Percentiles rank a stretch among this genome's conserved stretches.
Conservation (phyloP, 2,329 filamentous ascomycete species). For the Arthrobotrys pseudoclavata region DNA sequence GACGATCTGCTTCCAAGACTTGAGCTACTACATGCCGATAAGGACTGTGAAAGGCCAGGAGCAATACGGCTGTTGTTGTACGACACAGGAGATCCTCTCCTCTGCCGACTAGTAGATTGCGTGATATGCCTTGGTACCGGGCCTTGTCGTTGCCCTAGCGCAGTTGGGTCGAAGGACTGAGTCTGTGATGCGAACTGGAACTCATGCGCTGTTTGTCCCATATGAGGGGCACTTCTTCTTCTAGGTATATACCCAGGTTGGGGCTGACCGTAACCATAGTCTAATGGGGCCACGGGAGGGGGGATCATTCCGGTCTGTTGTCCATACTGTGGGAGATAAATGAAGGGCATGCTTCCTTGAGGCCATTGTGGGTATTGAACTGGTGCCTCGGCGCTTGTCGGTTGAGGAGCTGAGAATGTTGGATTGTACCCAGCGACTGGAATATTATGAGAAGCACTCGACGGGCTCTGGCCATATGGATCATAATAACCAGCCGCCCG, state of each 20-base stretch:
- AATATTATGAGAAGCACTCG: constrained; percentile 43
- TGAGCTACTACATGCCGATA: constrained; percentile 34
- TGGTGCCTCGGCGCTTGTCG: constrained; percentile 24
- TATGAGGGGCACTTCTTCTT: constrained; percentile 55
- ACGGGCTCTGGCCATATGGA: constrained; percentile 54
- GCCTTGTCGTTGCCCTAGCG: constrained; percentile 35
- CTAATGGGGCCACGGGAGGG: constrained; percentile 23
- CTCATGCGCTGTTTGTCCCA: constrained; percentile 40
- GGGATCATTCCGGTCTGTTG: constrained; percentile 54
- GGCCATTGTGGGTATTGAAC: constrained; percentile 56
- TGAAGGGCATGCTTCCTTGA: constrained; percentile 55
- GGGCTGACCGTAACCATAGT: constrained; percentile 37
- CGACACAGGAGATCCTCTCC: constrained; percentile 55
- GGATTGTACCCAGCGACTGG: constrained; percentile 42
- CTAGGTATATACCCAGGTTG: constrained; percentile 46
- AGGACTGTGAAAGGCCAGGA: constrained; percentile 33
- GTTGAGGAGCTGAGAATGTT: constrained; percentile 34
- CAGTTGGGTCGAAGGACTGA: constrained; percentile 6
- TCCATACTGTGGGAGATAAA: constrained; percentile 55
- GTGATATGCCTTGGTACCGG: constrained; percentile 47
- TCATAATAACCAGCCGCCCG: constrained; percentile 47
- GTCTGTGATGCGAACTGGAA: constrained; percentile 23
- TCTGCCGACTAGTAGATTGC: constrained; percentile 41
- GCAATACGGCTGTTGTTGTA: constrained; percentile 32
- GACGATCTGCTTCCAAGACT: constrained; percentile 47